Evolutionary conservation across 441 rosid species (phyloP), one percentile per base, ranked within the genome.

Genomic region (Hypseocharis bilobata): DNA sequence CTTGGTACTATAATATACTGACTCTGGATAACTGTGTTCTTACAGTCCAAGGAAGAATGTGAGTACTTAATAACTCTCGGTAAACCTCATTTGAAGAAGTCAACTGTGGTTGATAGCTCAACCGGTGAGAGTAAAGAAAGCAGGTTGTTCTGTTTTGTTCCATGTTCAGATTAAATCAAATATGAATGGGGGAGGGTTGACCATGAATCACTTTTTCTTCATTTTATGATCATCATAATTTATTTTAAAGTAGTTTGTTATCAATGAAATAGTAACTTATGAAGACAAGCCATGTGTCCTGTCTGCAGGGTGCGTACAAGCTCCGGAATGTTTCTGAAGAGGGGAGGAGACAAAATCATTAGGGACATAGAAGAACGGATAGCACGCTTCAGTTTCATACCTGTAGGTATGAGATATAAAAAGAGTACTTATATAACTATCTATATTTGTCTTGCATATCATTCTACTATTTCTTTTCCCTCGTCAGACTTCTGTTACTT

Each of bases 371-470:
- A 88, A 82, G 83, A 93, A 80, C 75, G 97, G 75, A 93, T 93
- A 59, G 93, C 96, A 30, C 93, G 91, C 60, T 93, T 85, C 76
- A 73, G 89, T 60, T 88, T 88, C 70, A 84, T 91, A 74, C 97
- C 96, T 49, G 84, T 70, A 74, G 94, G 98, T 85, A 74, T 66
- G 86, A 45, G 38, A 59, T 66, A 40, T 68, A 19, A 28, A 14
- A 56, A 66, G 6, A 10, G 60, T 28, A 25, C 4, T 8, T 56
- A 17, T 47, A 47, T 5, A 47, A 47, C 10, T 47, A 47, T 19
- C 22, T 17, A 16, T 8, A 5, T 17, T 22, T 45, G 30, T 26
- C 19, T 26, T 56, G 60, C 60, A 10, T 56, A 23, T 49, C 60
- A 30, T 29, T 6, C 60, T n/a, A n/a, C n/a, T n/a, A n/a, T n/a